Conservation (phyloP, 495 filamentous ascomycete species). For the Podospora australis region DNA sequence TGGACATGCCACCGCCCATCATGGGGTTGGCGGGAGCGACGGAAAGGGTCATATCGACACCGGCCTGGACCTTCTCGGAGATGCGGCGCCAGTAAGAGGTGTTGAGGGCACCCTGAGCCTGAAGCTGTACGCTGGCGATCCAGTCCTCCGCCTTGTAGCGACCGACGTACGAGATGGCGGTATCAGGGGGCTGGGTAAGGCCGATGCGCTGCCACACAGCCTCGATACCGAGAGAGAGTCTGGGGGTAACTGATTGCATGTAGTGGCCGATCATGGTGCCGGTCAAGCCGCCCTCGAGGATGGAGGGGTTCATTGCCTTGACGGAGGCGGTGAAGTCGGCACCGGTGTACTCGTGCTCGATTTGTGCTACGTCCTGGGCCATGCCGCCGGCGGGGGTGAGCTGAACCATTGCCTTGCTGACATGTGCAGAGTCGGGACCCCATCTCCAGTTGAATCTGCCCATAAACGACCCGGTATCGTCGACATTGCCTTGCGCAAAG, state of each 20-base stretch:
- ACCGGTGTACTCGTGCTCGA: conserved; percentile 92
- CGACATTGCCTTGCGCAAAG: conserved; percentile 91
- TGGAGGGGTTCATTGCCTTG: conserved; percentile 89
- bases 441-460: conserved; percentile 88
- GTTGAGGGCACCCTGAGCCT: conserved; percentile 74
- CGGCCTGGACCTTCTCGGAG: conserved; percentile 93
- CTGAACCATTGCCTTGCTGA: conserved; percentile 80
- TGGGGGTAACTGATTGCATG: conserved; percentile 85
- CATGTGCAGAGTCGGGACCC: conserved; percentile 51
- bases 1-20: conserved; percentile 66
- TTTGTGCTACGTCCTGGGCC: conserved; percentile 68
- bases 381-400: conserved; percentile 55
- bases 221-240: conserved; percentile 83
- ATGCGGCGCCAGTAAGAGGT: conserved; percentile 93
- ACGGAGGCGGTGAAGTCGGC: conserved; percentile 85
- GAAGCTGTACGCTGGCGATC: conserved; percentile 81
- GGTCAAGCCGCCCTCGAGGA: conserved; percentile 83
- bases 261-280: conserved; percentile 95
- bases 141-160: conserved; percentile 86
- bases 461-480: conserved; percentile 76
- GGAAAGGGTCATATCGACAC: conserved; percentile 87
- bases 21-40: conserved; percentile 60
- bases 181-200: conserved; percentile 72
- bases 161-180: conserved; percentile 77
- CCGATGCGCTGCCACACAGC: conserved; percentile 85